Evolutionary conservation across 73 alveolate species (phyloP).

Genomic region (Tetrahymena thermophila): DNA sequence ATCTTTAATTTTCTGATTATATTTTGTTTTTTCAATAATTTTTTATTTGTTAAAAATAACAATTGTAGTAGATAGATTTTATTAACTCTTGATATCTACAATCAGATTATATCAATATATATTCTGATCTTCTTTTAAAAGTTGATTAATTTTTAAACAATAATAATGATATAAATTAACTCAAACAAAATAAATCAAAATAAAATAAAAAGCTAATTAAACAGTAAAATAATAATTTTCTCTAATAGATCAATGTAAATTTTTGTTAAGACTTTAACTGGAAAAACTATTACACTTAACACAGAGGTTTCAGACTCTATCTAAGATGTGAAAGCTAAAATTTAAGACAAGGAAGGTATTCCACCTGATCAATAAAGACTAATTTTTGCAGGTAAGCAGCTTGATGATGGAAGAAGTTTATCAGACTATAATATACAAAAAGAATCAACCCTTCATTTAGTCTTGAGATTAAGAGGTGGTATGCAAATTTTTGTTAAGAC

Average conservation of each 20-base stretch:
- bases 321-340: slow-evolving; percentile 23
- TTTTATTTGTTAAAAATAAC: too few species aligned
- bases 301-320: slow-evolving; percentile 33
- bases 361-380: slow-evolving; percentile 42
- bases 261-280: slow-evolving; percentile 24
- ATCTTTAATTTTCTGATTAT: too few species aligned
- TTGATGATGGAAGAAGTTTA: slow-evolving; percentile 37
- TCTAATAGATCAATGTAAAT: background rate
- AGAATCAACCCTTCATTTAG: slow-evolving; percentile 35
- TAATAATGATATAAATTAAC: too few species aligned
- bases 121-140: background rate
- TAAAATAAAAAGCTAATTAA: background rate
- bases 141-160: too few species aligned
- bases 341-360: slow-evolving; percentile 44
- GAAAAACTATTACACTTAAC: slow-evolving; percentile 33
- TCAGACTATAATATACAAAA: slow-evolving; percentile 33
- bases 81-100: background rate
- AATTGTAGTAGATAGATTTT: too few species aligned
- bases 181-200: too few species aligned
- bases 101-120: background rate
- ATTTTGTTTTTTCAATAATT: too few species aligned
- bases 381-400: slow-evolving; percentile 24
- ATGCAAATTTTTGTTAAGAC: slow-evolving; percentile 29
- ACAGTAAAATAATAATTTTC: background rate
- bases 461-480: slow-evolving; percentile 40